A percentile compares a stretch with the other conserved stretches of the same genome.
Evolutionary conservation across 805 yeast species (phyloP).

Genomic region (Candida alai): DNA sequence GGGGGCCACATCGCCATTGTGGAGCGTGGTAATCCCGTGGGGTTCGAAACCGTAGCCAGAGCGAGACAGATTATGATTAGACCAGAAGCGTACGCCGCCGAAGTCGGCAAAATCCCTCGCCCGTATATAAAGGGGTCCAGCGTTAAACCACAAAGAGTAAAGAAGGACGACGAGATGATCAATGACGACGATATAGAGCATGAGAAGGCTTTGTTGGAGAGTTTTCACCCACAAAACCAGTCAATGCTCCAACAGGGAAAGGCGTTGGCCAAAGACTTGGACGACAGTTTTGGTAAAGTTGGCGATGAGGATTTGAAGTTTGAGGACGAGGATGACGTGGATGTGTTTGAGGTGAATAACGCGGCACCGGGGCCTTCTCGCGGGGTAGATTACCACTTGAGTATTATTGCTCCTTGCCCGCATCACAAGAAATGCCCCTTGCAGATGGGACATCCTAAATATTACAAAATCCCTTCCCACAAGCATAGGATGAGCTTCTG

Average conservation of each 20-base stretch:
- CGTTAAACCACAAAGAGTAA: slow-evolving; percentile 35
- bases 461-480: slow-evolving; percentile 54
- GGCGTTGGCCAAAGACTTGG: slow-evolving; percentile 28
- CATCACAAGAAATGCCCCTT: slow-evolving; percentile 87
- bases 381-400: slow-evolving; percentile 48
- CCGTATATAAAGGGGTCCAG: slow-evolving; percentile 57
- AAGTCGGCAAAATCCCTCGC: slow-evolving; percentile 63
- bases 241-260: slow-evolving; percentile 16
- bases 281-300: slow-evolving; percentile 40
- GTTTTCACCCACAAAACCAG: slow-evolving; percentile 20
- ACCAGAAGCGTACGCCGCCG: slow-evolving; percentile 62
- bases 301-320: slow-evolving; percentile 43
- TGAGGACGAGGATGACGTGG: slow-evolving; percentile 40
- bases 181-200: slow-evolving; percentile 31
- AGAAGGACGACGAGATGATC: slow-evolving; percentile 33
- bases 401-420: slow-evolving; percentile 83
- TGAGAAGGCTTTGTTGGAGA: slow-evolving; percentile 28
- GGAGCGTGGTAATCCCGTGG: slow-evolving; percentile 87
- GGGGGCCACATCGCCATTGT: slow-evolving; percentile 74
- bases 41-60: slow-evolving; percentile 83
- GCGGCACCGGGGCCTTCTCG: slow-evolving; percentile 13
- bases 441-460: slow-evolving; percentile 71
- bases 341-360: slow-evolving; percentile 19
- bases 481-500: slow-evolving; percentile 67
- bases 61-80: slow-evolving; percentile 89